Conservation (phyloP, 2,329 filamentous ascomycete species). For the Colletotrichum somersetense region DNA sequence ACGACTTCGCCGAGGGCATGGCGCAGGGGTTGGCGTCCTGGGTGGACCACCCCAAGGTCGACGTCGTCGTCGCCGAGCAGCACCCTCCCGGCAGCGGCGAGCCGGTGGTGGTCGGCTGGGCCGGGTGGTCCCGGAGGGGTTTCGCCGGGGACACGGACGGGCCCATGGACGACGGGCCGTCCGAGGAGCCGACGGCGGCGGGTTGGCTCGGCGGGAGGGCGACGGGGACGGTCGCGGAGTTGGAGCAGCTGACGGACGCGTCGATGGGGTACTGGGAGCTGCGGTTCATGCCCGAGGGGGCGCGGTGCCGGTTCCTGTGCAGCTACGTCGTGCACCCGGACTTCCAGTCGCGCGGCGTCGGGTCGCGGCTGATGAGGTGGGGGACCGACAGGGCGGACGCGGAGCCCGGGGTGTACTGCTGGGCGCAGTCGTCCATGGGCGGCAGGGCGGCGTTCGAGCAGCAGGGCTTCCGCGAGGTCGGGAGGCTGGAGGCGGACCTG, state of each 20-base stretch:
- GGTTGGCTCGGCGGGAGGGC: background rate
- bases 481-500: constrained; percentile 20
- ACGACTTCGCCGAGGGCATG: constrained; percentile 46
- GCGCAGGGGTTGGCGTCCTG: constrained; percentile 43
- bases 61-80: constrained; percentile 51
- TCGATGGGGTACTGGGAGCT: constrained; percentile 49
- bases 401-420: constrained; percentile 47
- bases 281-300: constrained; percentile 46
- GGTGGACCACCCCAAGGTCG: constrained; percentile 45
- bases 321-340: constrained; percentile 50
- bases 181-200: constrained; percentile 15
- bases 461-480: constrained; percentile 47
- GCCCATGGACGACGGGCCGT: constrained; percentile 37
- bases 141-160: constrained; percentile 46
- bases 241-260: constrained; percentile 48
- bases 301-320: constrained; percentile 52
- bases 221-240: constrained; percentile 44
- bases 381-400: constrained; percentile 49
- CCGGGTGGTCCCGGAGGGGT: constrained; percentile 50
- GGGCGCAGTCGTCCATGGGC: constrained; percentile 47
- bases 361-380: constrained; percentile 49
- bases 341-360: constrained; percentile 51
- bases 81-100: constrained; percentile 43
- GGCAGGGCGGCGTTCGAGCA: constrained; percentile 48
- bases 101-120: constrained; percentile 51